Conservation (phyloP, 345 rosid genomes). For the Eucalyptus cloeziana region DNA sequence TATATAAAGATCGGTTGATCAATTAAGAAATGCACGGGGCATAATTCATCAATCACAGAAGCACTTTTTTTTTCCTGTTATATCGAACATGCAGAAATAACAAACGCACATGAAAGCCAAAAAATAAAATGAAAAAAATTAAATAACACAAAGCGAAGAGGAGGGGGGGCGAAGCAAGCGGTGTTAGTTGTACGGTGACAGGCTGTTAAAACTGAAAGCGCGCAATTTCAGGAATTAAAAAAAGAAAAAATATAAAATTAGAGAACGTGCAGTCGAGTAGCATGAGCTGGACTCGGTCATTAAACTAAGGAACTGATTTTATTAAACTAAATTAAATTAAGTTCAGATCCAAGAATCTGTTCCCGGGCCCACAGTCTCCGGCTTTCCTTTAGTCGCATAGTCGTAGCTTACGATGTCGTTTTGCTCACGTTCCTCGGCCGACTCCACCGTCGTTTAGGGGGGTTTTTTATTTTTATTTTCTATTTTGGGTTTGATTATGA, state of each 20-base stretch:
- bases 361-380: neutral
- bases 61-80: neutral
- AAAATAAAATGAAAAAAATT: neutral
- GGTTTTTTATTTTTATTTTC: neutral
- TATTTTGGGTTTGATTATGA: neutral
- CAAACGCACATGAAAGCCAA: neutral
- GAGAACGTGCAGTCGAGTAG: constrained; percentile 18
- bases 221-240: neutral
- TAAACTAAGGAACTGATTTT: neutral
- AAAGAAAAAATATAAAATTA: neutral
- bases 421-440: neutral
- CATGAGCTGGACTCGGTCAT: neutral
- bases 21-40: neutral
- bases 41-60: neutral
- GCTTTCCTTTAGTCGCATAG: neutral
- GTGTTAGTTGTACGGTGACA: neutral
- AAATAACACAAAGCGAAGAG: neutral
- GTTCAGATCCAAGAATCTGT: neutral
- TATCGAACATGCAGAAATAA: neutral
- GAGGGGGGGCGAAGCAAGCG: neutral
- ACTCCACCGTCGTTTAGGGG: neutral
- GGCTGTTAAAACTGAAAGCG: neutral
- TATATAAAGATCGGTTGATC: neutral
- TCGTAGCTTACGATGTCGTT: neutral
- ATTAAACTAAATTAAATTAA: neutral